A percentile compares a stretch with the other conserved stretches of the same genome.
These are phyloP conservation scores for Xylariomycetidae sp. DNA, from an alignment of 2,329 filamentous ascomycete species.

Conservation along the genomic window DNA sequence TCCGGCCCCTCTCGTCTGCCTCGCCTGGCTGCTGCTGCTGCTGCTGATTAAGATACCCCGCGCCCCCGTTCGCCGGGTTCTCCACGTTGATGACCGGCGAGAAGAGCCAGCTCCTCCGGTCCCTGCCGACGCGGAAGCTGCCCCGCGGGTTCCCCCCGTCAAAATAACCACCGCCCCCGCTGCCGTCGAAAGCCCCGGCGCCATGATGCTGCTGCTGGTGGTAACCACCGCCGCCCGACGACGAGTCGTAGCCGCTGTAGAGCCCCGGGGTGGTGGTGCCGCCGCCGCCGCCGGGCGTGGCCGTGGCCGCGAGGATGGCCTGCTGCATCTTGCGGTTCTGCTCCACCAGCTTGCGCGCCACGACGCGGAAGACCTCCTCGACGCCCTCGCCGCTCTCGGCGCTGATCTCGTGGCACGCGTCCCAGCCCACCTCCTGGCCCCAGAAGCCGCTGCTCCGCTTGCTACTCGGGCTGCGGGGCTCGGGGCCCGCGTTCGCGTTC, in stretches of 20 bases:
- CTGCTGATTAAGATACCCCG: constrained; percentile 16
- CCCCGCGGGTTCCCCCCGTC: constrained; percentile 42
- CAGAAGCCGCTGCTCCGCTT: constrained; percentile 75
- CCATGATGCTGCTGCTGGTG: constrained; percentile 3
- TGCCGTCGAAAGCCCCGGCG: constrained; percentile 18
- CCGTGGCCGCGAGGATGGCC: constrained; percentile 51
- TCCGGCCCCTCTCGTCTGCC: constrained; percentile 11
- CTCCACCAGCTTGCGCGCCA: constrained; percentile 58
- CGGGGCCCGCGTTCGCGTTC: constrained; percentile 21
- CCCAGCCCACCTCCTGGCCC: constrained; percentile 92
- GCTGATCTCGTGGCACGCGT: constrained; percentile 94
- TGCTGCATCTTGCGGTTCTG: constrained; percentile 61
- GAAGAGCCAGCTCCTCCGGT: constrained; percentile 57
- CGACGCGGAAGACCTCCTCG: constrained; percentile 85
- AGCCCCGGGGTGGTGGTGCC: constrained; percentile 44
- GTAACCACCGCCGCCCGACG: constrained; percentile 6
- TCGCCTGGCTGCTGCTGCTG: constrained; percentile 14
- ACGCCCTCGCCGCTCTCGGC: constrained; percentile 93
- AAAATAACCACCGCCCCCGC: constrained; percentile 39
- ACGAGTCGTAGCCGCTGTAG: constrained; percentile 36
- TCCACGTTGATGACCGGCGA: constrained; percentile 50
- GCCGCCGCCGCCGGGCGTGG: constrained; percentile 35
- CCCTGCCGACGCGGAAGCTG: constrained; percentile 54
- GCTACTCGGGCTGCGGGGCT: constrained; percentile 56
- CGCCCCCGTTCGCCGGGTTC: constrained; percentile 26